These are phyloP conservation scores for Pichia sporocuriosa DNA, from an alignment of 805 yeast species.

Conservation along the genomic window DNA sequence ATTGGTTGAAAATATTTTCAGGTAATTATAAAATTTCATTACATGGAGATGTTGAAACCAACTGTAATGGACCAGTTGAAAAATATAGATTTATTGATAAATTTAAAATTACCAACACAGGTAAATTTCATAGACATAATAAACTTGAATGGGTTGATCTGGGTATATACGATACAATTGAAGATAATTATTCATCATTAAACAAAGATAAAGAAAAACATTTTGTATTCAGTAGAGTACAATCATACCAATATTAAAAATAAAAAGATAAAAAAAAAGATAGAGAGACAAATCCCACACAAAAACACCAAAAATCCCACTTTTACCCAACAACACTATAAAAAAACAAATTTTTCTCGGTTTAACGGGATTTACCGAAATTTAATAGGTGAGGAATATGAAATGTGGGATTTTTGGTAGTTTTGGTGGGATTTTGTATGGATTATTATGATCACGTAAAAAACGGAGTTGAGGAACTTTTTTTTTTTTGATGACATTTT, in stretches of 20 bases:
- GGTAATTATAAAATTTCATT: slow-evolving; percentile 56
- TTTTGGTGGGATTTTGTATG: no score
- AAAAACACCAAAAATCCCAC: no score
- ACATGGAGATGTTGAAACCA: slow-evolving; percentile 47
- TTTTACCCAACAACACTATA: no score
- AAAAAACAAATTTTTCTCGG: no score
- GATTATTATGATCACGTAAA: no score
- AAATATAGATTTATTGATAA: slow-evolving; percentile 59
- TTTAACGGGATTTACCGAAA: no score
- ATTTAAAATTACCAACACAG: slow-evolving; percentile 52
- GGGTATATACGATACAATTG: slow-evolving; percentile 35
- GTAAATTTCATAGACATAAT: slow-evolving; percentile 53
- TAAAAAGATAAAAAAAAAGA: no score
- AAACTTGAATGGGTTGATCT: slow-evolving; percentile 67
- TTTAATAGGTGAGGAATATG: no score
- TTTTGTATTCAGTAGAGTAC: slow-evolving; percentile 67
- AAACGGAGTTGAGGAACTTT: no score
- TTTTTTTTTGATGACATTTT: no score
- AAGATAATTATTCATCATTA: slow-evolving; percentile 29
- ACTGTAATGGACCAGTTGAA: slow-evolving; percentile 51
- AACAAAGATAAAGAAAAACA: slow-evolving; percentile 67
- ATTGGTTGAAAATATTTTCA: slow-evolving; percentile 30
- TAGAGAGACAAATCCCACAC: no score
- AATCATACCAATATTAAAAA: slow-evolving; percentile 14
- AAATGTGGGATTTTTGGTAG: no score